Base-by-base conservation (phyloP, 2,329 filamentous ascomycete species). In the Venturia aucupariae region DNA sequence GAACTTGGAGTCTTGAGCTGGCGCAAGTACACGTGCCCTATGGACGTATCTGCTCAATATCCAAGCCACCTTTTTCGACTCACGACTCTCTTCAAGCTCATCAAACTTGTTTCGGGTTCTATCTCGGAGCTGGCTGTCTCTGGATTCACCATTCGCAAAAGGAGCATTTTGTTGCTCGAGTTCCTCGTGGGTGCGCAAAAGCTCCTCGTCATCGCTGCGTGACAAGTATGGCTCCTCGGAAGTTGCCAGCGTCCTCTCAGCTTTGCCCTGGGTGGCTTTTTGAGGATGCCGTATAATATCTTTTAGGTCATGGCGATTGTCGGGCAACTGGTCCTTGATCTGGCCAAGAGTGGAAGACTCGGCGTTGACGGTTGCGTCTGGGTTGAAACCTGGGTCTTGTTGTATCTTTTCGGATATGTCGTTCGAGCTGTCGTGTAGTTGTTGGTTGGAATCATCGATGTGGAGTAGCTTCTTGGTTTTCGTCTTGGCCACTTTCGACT, bases 11-110 rank as follows among this genome's bases (percentile, higher is more conserved):
- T 71, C 66, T 13, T 68, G 65, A n/a, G 72, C 71, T 11, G 71
- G 72, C 15, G 27, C 1, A 15, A 75, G 70, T 15, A 75, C 71
- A 24, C 72, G 70, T 8, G 75, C 76, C n/a, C 73, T 68, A 32
- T 72, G 70, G 24, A 78, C 71, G 68, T 77, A 74, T 60, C 74
- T 70, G 44, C 72, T 70, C 22, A 75, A 74, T 2, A 72, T 74
- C 75, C 75, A 77, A 19, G 74, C 75, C 30, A 73, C 73, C 38
- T 71, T 71, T 48, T 75, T 69, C 65, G 73, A 74, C 64, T 75
- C 71, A 22, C 74, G 70, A 32, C 74, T 69, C 11, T 67, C 67
- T 65, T 77, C 71, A 19, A 78, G 65, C 27, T 70, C 66, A 15
- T 72, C 64, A 15, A 77, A 35, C 3, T 32, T 19, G 65, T 27